These are phyloP conservation scores for Delonix regia DNA, from an alignment of 306 rosid genomes.

Conservation along the genomic window DNA sequence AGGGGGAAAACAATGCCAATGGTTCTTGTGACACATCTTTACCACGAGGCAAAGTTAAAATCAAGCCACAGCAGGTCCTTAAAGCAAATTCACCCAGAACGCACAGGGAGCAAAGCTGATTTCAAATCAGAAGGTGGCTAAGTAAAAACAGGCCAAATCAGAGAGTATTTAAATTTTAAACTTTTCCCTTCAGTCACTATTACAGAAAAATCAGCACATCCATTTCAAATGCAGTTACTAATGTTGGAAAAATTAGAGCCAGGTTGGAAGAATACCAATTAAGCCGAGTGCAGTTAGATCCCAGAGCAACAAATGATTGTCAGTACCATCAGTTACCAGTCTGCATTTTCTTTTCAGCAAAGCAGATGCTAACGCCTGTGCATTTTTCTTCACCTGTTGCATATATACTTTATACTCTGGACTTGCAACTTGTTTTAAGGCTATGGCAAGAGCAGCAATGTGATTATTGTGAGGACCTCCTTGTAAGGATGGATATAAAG, in stretches of 20 bases:
- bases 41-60: not conserved
- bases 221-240: not conserved
- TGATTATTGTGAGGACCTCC: slow-evolving; percentile 84
- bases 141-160: not conserved
- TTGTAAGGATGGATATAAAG: slow-evolving; percentile 55
- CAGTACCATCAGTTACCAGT: slow-evolving; percentile 74
- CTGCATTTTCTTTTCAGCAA: slow-evolving; percentile 70
- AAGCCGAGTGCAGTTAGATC: slow-evolving; percentile 65
- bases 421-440: slow-evolving; percentile 70
- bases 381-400: slow-evolving; percentile 70
- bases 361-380: slow-evolving; percentile 67
- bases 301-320: slow-evolving; percentile 78
- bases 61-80: not conserved
- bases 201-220: not conserved
- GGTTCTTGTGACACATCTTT: not conserved
- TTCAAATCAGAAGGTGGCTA: not conserved
- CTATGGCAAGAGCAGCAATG: slow-evolving; percentile 75
- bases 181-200: not conserved
- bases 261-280: slow-evolving; percentile 47
- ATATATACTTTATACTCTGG: slow-evolving; percentile 63
- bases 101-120: not conserved
- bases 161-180: not conserved
- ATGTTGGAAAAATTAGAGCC: not conserved
- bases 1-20: not conserved
- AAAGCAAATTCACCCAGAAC: not conserved